These are phyloP conservation scores for Sporothrix variecibatus DNA, from an alignment of 2,329 filamentous ascomycete genomes.

Conservation along the genomic window DNA sequence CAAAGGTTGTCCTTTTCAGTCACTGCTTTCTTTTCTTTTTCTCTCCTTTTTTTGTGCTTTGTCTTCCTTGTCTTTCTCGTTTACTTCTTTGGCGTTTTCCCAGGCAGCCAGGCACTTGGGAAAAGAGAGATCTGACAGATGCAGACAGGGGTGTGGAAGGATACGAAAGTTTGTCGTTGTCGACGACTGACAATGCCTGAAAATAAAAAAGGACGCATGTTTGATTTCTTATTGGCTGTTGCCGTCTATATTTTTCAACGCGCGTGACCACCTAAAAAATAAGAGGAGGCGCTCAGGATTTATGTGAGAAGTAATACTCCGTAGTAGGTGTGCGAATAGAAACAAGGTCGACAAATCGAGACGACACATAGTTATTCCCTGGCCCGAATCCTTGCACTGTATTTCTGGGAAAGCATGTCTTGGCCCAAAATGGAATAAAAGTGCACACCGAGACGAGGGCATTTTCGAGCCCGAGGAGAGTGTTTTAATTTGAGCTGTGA, in stretches of 20 bases:
- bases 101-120: conserved; percentile 11
- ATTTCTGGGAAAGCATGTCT: not conserved
- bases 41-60: not conserved
- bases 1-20: not conserved
- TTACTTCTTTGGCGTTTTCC: conserved; percentile 1
- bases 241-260: not conserved
- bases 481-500: not conserved
- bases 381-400: not conserved
- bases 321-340: not conserved
- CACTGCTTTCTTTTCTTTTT: not conserved
- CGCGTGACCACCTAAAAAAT: conserved; percentile 13
- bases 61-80: not conserved
- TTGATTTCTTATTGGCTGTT: not conserved
- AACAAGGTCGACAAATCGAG: not conserved
- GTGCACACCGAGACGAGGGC: not conserved
- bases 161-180: too few relatives aligned
- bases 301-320: not conserved
- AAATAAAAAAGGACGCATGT: not conserved
- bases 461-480: not conserved
- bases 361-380: conserved; percentile 1
- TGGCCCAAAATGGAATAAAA: not conserved
- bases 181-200: not conserved
- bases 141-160: not conserved
- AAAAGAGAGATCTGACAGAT: conserved; percentile 13
- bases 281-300: not conserved